Evolutionary conservation across 108 stramenopile genomes (phyloP).

Genomic region (Skeletonema marinoi): DNA sequence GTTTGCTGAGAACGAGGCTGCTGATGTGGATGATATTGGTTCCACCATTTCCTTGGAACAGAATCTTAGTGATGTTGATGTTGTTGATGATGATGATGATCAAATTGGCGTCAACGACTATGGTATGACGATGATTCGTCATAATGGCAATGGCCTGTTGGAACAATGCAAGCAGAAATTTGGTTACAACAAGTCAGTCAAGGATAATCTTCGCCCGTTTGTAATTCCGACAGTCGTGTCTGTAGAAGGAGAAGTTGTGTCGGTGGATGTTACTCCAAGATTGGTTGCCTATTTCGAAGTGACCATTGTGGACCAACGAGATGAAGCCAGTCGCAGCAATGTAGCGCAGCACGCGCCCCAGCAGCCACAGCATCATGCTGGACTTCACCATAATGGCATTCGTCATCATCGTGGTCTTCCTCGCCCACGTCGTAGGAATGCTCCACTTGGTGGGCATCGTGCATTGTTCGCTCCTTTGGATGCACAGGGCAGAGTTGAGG

Average conservation of each 20-base stretch:
- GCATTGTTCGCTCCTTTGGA: not conserved
- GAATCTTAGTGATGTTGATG: not conserved
- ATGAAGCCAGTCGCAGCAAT: not conserved
- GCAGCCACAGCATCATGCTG: not conserved
- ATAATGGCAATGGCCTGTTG: not conserved
- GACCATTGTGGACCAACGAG: constrained; percentile 39
- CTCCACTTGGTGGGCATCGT: not conserved
- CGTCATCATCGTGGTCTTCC: not conserved
- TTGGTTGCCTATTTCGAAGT: constrained; percentile 81
- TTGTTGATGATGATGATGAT: constrained; percentile 1
- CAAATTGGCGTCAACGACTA: not conserved
- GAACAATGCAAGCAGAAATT: constrained; percentile 7
- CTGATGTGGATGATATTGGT: not conserved
- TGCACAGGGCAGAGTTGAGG: not conserved
- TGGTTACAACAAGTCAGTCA: not conserved
- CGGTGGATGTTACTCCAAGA: constrained; percentile 64
- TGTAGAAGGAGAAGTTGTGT: not conserved
- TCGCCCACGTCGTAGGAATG: not conserved
- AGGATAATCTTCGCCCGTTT: constrained; percentile 7
- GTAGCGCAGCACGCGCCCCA: not conserved
- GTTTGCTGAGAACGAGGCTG: not conserved
- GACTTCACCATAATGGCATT: not conserved
- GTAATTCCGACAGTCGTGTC: constrained; percentile 12
- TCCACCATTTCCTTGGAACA: not conserved
- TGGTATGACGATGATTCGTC: constrained; percentile 2